Base-by-base conservation (phyloP, 225 moss, liverwort and hornwort genomes). In the Marchantia paleacea region DNA sequence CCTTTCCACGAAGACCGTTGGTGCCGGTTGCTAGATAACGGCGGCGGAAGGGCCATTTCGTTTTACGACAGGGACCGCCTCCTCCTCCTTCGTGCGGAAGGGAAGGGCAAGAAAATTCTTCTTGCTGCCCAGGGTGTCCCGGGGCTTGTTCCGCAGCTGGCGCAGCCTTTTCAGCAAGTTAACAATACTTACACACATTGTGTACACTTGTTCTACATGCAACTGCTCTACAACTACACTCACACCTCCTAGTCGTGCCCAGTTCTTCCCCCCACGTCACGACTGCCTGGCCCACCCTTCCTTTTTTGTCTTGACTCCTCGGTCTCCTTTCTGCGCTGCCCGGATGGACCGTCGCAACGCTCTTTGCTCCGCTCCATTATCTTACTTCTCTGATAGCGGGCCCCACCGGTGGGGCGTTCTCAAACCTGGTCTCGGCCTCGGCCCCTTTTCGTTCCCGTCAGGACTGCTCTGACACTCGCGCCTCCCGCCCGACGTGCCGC, bases 1-100 rank as follows among this genome's bases (percentile, higher is more conserved):
- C 72, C 47, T 72, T 29, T 67, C 19, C 72, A 29, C 48, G 72
- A 72, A 72, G 49, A 72, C 72, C 72, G 72, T 72, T 72, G 72
- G 72, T 72, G 72, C 72, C 72, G 47, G 72, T 11, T 72, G 47
- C 72, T 66, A 66, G 72, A 72, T 72, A 72, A 72, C 72, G 72
- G 72, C 72, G 72, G 72, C 72, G 49, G 72, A 49, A 19, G 50
- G 15, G 72, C 72, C 18, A 49, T 48, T 50, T 72, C 12, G 28
- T 29, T 29, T 29, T 9, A 72, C 72, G 66, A 66, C 66, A 66
- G 26, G 26, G 48, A 50, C 72, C 30, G 72, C 72, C 48, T 72
- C 72, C 19, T 61, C 6, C 20, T 61, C 14, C 26, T 48, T 28
- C 69, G 69, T 14, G 69, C 39, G 28, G 69, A 61, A 22, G 20